Base-by-base conservation (phyloP, 2,329 filamentous ascomycete genomes). In the Aspergillus bombycis region DNA sequence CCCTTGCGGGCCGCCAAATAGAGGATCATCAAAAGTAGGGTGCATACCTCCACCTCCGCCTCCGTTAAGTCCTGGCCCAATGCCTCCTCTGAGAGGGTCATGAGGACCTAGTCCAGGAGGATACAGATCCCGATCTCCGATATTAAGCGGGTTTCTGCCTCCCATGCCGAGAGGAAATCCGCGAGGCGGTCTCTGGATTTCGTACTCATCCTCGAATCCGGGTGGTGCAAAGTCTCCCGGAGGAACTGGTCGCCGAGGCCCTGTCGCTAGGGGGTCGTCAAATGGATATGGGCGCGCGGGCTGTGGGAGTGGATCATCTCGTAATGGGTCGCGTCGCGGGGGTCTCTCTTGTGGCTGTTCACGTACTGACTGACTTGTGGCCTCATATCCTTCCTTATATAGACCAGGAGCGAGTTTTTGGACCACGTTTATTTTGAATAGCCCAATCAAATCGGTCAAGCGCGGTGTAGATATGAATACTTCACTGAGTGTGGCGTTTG, bases 191-290 rank as follows among this genome's bases (percentile, higher is more conserved):
- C 88, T 84, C 65, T 91, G 88, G 64, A 97, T 85, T 66, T 97
- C 92, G 71, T 93, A 90, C 73, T 97, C 93, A 75, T 99, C 94
- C 68, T 98, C 95, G 68, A 98, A 98, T 23, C 88, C 92, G 0
- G 95, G 95, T 0, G 94, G 94, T 0, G 90, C 88, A 68, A 96
- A 93, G 68, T 94, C 91, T 11, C 84, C 88, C 0, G 85, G 80
- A 0, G 94, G 93, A 19, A 88, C 74, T 1, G 91, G 91, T 23
- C 83, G 83, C 48, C 86, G 88, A 16, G 86, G 85, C 1, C 74
- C 79, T 21, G 82, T 85, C 12, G 85, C 87, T 41, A 91, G 84
- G n/a, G 87, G 89, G 72, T 90, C 89, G 54, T 86, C 79, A 67
- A 89, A 88, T 0, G 91, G 91, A 67, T 89, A 86, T 4, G 91